Conservation (phyloP, 2,329 filamentous ascomycete genomes). For the Xylariaceae sp. region DNA sequence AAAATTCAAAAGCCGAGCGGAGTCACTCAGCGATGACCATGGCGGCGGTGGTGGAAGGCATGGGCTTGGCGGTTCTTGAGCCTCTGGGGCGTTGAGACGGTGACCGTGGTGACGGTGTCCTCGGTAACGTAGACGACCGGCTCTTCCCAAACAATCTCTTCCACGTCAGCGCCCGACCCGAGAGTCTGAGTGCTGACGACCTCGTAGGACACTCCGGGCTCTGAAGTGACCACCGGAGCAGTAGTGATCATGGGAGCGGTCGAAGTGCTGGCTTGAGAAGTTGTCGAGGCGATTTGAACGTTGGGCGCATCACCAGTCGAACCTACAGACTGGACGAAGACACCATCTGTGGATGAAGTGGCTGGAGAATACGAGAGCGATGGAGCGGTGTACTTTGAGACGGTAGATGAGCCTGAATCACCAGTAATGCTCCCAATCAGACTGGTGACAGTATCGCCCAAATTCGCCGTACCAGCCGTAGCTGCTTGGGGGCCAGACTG, state of each 20-base stretch:
- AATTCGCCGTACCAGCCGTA: conserved; percentile 9
- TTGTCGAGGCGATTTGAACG: conserved; percentile 10
- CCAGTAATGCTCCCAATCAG: conserved; percentile 11
- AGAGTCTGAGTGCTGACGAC: conserved; percentile 45
- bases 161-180: conserved; percentile 42
- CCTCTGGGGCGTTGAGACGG: conserved; percentile 26
- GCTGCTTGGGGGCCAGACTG: conserved; percentile 22
- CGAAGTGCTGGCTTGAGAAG: conserved; percentile 10
- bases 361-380: neutral
- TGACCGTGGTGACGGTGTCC: conserved; percentile 31
- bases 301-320: conserved; percentile 7
- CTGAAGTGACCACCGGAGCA: conserved; percentile 22
- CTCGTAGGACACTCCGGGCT: conserved; percentile 27
- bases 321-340: conserved; percentile 22
- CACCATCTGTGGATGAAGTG: conserved; percentile 20
- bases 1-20: conserved; percentile 8
- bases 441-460: conserved; percentile 13
- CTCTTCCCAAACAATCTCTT: conserved; percentile 51
- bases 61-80: conserved; percentile 26
- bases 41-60: conserved; percentile 33
- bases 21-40: conserved; percentile 12
- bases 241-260: conserved; percentile 17
- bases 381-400: too few species aligned
- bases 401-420: too few species aligned
- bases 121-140: conserved; percentile 46